Conservation (phyloP, 139 green algal species). For the Nannochloris sp. region DNA sequence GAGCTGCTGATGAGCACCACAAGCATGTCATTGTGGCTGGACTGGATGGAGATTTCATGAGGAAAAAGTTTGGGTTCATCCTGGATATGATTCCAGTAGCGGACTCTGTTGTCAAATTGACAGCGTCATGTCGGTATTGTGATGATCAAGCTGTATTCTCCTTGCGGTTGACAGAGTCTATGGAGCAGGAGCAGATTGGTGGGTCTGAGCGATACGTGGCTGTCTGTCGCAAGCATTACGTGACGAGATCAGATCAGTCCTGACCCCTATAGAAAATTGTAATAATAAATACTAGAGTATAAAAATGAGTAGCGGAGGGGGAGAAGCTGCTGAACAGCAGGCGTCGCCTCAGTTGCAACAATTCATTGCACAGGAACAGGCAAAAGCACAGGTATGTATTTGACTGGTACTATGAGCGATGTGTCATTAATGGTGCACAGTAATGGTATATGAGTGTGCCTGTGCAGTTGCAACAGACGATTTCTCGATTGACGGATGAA, state of each 20-base stretch:
- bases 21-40: conserved; percentile 62
- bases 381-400: conserved; percentile 19
- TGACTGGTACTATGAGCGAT: neutral
- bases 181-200: conserved; percentile 57
- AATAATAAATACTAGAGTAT: too few species aligned
- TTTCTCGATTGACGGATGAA: conserved; percentile 32
- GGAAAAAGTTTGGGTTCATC: conserved; percentile 53
- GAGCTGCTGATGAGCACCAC: conserved; percentile 48
- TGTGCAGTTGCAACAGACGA: conserved; percentile 32
- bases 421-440: neutral
- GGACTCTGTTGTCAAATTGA: conserved; percentile 67
- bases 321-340: conserved; percentile 2
- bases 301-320: neutral
- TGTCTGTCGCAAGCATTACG: conserved; percentile 68
- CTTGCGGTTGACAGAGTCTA: conserved; percentile 45
- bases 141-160: conserved; percentile 51
- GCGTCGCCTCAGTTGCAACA: conserved; percentile 15
- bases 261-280: neutral
- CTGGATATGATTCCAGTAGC: conserved; percentile 63
- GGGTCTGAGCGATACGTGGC: conserved; percentile 74
- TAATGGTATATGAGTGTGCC: neutral
- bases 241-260: neutral
- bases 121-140: conserved; percentile 56
- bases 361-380: conserved; percentile 18
- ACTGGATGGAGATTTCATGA: conserved; percentile 63